Base-by-base conservation (phyloP, 2,329 filamentous ascomycete species). In the Trichophyton simii region DNA sequence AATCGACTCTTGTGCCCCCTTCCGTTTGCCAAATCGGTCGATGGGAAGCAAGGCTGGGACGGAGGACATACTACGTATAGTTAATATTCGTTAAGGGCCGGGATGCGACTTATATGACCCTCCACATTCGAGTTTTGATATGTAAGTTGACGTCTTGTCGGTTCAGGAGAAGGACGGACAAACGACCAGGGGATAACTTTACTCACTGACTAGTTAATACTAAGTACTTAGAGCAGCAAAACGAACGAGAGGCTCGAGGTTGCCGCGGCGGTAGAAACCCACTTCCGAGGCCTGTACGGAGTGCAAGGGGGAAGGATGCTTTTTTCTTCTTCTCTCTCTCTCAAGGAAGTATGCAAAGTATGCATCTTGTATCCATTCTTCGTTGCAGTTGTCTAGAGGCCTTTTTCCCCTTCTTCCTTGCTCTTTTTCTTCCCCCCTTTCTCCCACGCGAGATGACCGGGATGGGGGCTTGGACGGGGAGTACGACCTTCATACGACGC, bases 1-100 rank as follows among this genome's bases (percentile, higher is more conserved):
- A 20, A 48, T 48, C 18, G 18, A 48, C 20, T 20, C 18, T 3
- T 48, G 44, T 3, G 2, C 13, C 9, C 7, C n/a, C 44, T 48
- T 54, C 50, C 50, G 28, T 54, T 54, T 54, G 50, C 50, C 50
- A 25, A 54, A 54, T 54, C 50, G 50, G 50, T 54, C 50, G 22
- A 54, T 22, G 46, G 22, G 18, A 20, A 50, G 46, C 20, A 28
- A 28, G 22, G 22, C 18, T 38, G 46, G 46, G 46, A 28, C 18
- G 18, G 18, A 22, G 22, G 22, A 25, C 28, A 48, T 48, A 48
- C n/a, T 44, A 44, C 5, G 41, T 18, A 44, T 18, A 18, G 6
- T 44, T 44, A 44, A 44, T n/a, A 20, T 44, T 44, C 41, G n/a
- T 44, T 44, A 44, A 44, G 41, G 41, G n/a, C 41, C 41, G 41